These are phyloP conservation scores for Phalaenopsis hybrid DNA, from an alignment of 116 monocot genomes.

Conservation along the genomic window DNA sequence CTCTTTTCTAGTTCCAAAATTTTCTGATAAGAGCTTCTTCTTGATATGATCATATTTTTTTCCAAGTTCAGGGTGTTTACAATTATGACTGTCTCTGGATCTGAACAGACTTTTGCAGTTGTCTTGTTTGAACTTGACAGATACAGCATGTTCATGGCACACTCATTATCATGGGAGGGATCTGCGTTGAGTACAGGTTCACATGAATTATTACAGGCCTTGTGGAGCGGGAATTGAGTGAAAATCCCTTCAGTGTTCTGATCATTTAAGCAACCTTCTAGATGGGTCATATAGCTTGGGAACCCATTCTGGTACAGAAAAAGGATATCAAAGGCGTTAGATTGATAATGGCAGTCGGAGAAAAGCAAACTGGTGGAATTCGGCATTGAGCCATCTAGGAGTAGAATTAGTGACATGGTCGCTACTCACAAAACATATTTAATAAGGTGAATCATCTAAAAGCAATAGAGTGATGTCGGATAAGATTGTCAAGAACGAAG, in stretches of 20 bases:
- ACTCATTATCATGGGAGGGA: constrained; percentile 22
- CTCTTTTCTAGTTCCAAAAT: constrained; percentile 73
- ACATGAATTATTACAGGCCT: constrained; percentile 24
- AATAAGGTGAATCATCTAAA: too few species aligned
- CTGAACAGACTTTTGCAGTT: constrained; percentile 12
- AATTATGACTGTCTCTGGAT: constrained; percentile 50
- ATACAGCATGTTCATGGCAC: constrained; percentile 4
- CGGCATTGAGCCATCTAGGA: neutral
- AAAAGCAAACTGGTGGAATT: neutral
- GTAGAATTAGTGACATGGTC: neutral
- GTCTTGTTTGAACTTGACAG: neutral
- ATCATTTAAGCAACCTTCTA: constrained; percentile 24
- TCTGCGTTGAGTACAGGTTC: constrained; percentile 35
- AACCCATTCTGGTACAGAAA: constrained; percentile 24
- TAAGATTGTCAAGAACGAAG: neutral
- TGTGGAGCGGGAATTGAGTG: constrained; percentile 45
- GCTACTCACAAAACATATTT: neutral
- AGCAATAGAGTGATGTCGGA: neutral
- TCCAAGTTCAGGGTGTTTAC: constrained; percentile 64
- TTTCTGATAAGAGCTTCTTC: constrained; percentile 90
- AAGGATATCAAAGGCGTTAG: neutral
- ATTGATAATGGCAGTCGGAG: neutral
- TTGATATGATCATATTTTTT: constrained; percentile 75
- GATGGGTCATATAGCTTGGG: constrained; percentile 12
- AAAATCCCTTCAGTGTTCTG: constrained; percentile 30